Conservation (phyloP, 2,329 filamentous ascomycete genomes). For the Cladophialophora immunda region DNA sequence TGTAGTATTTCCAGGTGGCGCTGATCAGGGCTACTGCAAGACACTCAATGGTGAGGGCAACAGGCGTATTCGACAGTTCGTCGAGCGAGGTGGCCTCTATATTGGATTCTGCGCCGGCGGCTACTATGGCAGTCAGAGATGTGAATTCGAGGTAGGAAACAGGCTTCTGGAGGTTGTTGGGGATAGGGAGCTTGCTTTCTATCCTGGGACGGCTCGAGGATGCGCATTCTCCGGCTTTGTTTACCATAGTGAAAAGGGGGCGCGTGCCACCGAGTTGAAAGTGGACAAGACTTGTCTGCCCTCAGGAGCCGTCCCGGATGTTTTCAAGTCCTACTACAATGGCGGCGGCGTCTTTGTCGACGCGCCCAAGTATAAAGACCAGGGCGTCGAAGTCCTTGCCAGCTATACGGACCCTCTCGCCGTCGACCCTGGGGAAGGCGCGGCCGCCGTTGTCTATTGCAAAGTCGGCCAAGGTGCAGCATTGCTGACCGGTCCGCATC, state of each 20-base stretch:
- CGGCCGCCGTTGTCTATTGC: slow-evolving; percentile 84
- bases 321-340: slow-evolving; percentile 86
- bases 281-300: slow-evolving; percentile 69
- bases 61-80: slow-evolving; percentile 81
- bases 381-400: slow-evolving; percentile 81
- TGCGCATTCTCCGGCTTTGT: slow-evolving; percentile 88
- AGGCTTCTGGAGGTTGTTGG: slow-evolving; percentile 84
- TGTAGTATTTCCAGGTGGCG: slow-evolving; percentile 90
- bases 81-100: slow-evolving; percentile 84
- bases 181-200: slow-evolving; percentile 84
- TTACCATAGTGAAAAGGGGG: slow-evolving; percentile 87
- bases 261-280: slow-evolving; percentile 73
- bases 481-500: slow-evolving; percentile 86
- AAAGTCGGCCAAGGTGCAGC: slow-evolving; percentile 81
- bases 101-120: slow-evolving; percentile 93
- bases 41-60: slow-evolving; percentile 89
- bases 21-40: slow-evolving; percentile 90
- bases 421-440: slow-evolving; percentile 76
- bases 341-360: slow-evolving; percentile 94
- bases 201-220: slow-evolving; percentile 84
- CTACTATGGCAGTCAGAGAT: slow-evolving; percentile 83
- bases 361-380: slow-evolving; percentile 67
- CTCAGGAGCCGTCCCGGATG: slow-evolving; percentile 62
- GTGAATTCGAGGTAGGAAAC: slow-evolving; percentile 92
- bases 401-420: slow-evolving; percentile 77